Conservation (phyloP, 768 basidiomycete species). For the Lactifluus rugatus region DNA sequence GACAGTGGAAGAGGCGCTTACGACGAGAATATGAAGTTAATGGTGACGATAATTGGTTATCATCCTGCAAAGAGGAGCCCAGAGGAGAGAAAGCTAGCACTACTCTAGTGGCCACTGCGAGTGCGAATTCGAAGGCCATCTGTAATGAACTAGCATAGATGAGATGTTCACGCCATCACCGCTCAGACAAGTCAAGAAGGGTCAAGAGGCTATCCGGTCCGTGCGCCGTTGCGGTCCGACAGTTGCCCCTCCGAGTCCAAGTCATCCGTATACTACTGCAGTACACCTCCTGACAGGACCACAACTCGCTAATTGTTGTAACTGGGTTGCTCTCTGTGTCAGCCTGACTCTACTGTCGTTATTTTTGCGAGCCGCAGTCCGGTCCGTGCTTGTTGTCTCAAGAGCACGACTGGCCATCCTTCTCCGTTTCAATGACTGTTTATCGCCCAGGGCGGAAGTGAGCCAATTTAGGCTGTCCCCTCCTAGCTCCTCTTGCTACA, state of each 20-base stretch:
- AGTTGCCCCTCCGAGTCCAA: neutral
- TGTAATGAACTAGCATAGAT: neutral
- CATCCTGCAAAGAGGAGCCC: constrained; percentile 45
- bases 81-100: constrained; percentile 44
- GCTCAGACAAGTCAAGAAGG: no score
- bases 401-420: neutral
- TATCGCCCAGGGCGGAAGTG: neutral
- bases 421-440: neutral
- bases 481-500: neutral
- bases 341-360: neutral
- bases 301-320: neutral
- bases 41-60: constrained; percentile 74
- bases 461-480: neutral
- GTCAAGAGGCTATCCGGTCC: neutral
- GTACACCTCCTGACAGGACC: no score
- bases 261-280: no score
- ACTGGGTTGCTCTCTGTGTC: neutral
- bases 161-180: neutral
- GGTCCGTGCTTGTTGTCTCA: neutral
- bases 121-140: constrained; percentile 14
- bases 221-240: neutral
- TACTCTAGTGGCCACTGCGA: constrained; percentile 39
- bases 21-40: constrained; percentile 70
- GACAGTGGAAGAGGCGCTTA: constrained; percentile 31
- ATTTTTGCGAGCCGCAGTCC: neutral